Evolutionary conservation across 2,329 filamentous ascomycete species (phyloP).

Genomic region (Westerdykella sp.): DNA sequence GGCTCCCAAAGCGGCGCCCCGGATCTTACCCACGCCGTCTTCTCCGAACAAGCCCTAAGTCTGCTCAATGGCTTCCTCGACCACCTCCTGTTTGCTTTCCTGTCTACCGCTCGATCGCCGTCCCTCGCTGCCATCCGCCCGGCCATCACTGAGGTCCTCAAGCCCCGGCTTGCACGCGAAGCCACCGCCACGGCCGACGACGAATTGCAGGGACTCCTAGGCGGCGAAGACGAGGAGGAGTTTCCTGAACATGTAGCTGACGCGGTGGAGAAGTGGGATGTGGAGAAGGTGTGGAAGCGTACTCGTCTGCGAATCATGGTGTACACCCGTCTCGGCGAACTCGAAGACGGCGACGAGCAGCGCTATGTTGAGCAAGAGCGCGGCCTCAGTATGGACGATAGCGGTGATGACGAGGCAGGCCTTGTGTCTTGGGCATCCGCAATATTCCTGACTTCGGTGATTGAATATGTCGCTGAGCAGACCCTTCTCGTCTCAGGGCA

Average conservation of each 20-base stretch:
- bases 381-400: conserved; percentile 51
- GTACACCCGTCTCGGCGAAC: conserved; percentile 89
- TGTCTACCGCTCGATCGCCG: conserved; percentile 74
- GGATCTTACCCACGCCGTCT: conserved; percentile 59
- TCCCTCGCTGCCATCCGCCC: conserved; percentile 68
- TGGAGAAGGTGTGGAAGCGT: conserved; percentile 91
- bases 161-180: conserved; percentile 79
- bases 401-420: conserved; percentile 34
- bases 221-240: conserved; percentile 58
- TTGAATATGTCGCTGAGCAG: conserved; percentile 92
- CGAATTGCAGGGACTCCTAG: conserved; percentile 81
- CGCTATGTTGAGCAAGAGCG: conserved; percentile 73
- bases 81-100: conserved; percentile 83
- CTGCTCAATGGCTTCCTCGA: conserved; percentile 91
- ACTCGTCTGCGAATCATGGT: conserved; percentile 95
- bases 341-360: conserved; percentile 98
- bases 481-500: conserved; percentile 81
- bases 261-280: conserved; percentile 61
- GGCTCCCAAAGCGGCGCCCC: conserved; percentile 62
- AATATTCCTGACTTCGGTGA: conserved; percentile 90
- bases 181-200: conserved; percentile 78
- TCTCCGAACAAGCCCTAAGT: conserved; percentile 65
- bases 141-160: conserved; percentile 79
- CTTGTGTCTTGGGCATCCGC: conserved; percentile 82
- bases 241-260: conserved; percentile 23